Evolutionary conservation across 2,329 filamentous ascomycete species (phyloP).

Genomic region (Acephala macrosclerotiorum): DNA sequence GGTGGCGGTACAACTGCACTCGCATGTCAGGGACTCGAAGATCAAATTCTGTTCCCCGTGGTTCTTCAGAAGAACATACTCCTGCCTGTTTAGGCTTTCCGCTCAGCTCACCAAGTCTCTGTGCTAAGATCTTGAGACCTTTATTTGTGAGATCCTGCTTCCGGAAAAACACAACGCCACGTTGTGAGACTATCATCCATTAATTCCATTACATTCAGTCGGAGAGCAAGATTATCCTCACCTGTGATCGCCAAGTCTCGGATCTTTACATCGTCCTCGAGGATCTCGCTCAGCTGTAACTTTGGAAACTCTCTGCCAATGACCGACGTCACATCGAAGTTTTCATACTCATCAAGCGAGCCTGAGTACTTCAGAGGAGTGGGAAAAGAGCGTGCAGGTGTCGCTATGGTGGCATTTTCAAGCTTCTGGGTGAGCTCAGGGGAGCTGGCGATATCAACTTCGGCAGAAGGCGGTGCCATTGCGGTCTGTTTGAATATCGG

Average conservation of each 20-base stretch:
- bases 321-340: conserved; percentile 47
- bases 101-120: background rate
- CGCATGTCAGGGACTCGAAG: background rate
- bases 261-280: conserved; percentile 44
- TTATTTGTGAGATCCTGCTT: background rate
- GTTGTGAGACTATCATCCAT: background rate
- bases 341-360: conserved; percentile 39
- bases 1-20: background rate
- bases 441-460: background rate
- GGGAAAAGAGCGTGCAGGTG: background rate
- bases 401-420: background rate
- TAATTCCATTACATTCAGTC: background rate
- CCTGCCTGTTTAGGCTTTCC: background rate
- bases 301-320: conserved; percentile 51
- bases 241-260: conserved; percentile 14
- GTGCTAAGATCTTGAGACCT: background rate
- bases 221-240: background rate
- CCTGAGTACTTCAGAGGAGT: conserved; percentile 40
- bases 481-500: background rate
- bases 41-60: background rate
- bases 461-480: background rate
- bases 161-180: background rate
- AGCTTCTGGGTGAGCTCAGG: background rate
- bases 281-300: conserved; percentile 47
- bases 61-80: background rate